A percentile compares a stretch with the other conserved stretches of the same genome.
phyloP scores from a whole-genome alignment of 1,284 basidiomycete species.

The Puccinia hordei region DNA sequence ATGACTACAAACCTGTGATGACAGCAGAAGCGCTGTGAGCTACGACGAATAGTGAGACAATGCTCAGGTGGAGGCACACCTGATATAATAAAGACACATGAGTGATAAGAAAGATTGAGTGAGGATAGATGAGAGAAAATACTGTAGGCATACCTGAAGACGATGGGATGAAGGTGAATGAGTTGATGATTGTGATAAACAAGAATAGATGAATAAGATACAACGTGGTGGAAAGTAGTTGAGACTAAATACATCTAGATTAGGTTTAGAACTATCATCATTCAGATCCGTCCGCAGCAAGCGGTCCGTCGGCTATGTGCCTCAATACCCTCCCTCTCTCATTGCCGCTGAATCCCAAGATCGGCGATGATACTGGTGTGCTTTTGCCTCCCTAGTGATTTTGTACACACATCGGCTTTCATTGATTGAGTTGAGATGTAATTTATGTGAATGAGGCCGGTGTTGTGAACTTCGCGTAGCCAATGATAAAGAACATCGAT shows the following conservation, averaged over 20 bases:
- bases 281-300: too few relatives aligned
- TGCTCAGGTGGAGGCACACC: not conserved
- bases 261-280: too few relatives aligned
- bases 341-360: not conserved
- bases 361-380: not conserved
- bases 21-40: not conserved
- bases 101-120: not conserved
- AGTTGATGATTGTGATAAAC: not conserved
- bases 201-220: not conserved
- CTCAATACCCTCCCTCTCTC: constrained; percentile 14
- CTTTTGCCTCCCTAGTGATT: constrained; percentile 1
- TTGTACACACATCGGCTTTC: constrained; percentile 1
- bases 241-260: not conserved
- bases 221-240: not conserved
- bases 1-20: too few relatives aligned
- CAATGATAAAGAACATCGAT: not conserved
- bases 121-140: not conserved
- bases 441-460: not conserved
- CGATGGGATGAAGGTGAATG: not conserved
- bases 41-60: not conserved
- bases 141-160: not conserved
- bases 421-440: not conserved
- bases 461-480: not conserved
- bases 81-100: not conserved
- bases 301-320: too few relatives aligned